phyloP scores from a whole-genome alignment of 805 yeast species.

The Starmerella stigmatis region DNA sequence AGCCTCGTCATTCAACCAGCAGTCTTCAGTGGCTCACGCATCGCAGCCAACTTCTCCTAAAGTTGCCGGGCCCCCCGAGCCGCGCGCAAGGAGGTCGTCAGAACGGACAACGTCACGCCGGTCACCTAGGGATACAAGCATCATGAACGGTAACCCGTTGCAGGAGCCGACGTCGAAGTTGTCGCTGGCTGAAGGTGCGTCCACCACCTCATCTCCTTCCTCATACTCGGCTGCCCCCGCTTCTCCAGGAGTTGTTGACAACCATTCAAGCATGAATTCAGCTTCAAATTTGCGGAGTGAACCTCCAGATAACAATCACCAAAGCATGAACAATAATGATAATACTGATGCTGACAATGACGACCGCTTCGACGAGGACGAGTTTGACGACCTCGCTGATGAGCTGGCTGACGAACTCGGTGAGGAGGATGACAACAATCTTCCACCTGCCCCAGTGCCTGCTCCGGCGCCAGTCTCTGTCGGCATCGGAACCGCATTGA shows the following conservation, averaged over 20 bases:
- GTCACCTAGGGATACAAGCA: not conserved
- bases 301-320: no score
- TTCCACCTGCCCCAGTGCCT: not conserved
- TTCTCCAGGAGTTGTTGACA: no score
- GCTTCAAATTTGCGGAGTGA: no score
- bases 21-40: not conserved
- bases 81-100: not conserved
- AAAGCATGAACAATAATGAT: no score
- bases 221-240: no score
- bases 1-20: not conserved
- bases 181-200: no score
- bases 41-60: not conserved
- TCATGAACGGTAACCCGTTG: not conserved
- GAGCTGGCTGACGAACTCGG: constrained; percentile 29
- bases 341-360: no score
- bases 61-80: no score
- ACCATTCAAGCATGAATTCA: no score
- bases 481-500: constrained; percentile 19
- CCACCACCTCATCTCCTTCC: no score
- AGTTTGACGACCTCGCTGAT: constrained; percentile 27
- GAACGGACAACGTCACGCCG: not conserved
- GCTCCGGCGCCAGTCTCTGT: not conserved
- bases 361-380: constrained; percentile 24
- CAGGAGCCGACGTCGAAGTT: no score
- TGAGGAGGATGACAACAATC: constrained; percentile 20